These are phyloP conservation scores for Isabelozyma gotoi DNA, from an alignment of 805 yeast genomes.

Conservation along the genomic window DNA sequence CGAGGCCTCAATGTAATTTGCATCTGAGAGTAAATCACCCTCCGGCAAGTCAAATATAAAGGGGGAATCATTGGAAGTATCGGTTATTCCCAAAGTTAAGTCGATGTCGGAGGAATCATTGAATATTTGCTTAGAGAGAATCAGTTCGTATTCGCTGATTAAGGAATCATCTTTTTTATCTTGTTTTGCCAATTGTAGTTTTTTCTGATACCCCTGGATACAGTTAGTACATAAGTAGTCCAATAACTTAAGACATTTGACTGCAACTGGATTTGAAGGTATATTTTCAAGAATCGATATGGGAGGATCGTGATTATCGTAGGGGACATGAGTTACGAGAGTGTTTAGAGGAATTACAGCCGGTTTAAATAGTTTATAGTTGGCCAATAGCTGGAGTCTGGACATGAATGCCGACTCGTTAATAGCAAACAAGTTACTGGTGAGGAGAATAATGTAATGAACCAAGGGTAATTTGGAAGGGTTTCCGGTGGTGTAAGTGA, in stretches of 20 bases:
- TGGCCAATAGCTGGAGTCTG: constrained; percentile 25
- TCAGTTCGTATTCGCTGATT: constrained; percentile 14
- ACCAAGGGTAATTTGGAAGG: constrained; percentile 22
- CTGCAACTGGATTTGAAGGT: constrained; percentile 22
- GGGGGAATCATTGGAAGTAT: background rate
- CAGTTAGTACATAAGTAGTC: constrained; percentile 25
- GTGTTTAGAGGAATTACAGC: constrained; percentile 25
- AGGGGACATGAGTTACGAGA: constrained; percentile 39
- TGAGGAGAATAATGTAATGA: constrained; percentile 33
- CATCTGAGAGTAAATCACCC: background rate
- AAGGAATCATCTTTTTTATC: constrained; percentile 12
- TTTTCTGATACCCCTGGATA: constrained; percentile 37
- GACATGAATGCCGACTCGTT: constrained; percentile 31
- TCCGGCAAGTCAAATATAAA: constrained; percentile 3
- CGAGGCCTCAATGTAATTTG: constrained; percentile 18
- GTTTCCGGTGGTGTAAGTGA: constrained; percentile 30
- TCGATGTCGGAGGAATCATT: constrained; percentile 23
- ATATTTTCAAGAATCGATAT: constrained; percentile 29
- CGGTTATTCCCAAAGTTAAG: constrained; percentile 13
- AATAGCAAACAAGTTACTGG: constrained; percentile 35
- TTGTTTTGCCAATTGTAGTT: constrained; percentile 27
- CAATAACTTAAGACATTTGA: constrained; percentile 27
- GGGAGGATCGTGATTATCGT: constrained; percentile 36
- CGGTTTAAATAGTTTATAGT: constrained; percentile 24
- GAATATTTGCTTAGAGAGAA: constrained; percentile 19